A percentile compares a stretch with the other conserved stretches of the same genome.
These are phyloP conservation scores for Kwoniella sp. DNA, from an alignment of 768 basidiomycete genomes.

Conservation along the genomic window DNA sequence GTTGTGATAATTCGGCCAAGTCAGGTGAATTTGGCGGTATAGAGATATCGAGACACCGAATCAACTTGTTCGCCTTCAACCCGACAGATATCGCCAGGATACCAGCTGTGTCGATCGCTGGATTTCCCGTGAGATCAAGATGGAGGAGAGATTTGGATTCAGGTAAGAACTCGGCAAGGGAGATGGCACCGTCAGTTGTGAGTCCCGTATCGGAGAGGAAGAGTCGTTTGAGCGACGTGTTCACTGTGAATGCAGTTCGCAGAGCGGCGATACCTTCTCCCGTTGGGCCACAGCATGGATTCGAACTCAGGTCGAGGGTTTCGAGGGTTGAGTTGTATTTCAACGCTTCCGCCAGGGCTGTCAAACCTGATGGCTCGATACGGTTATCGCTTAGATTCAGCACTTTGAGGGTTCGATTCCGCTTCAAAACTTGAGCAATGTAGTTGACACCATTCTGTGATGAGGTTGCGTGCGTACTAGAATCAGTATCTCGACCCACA, in stretches of 20 bases:
- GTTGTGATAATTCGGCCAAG: conserved; percentile 70
- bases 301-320: conserved; percentile 88
- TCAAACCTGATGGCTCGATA: conserved; percentile 78
- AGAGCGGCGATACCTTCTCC: conserved; percentile 83
- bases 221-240: conserved; percentile 84
- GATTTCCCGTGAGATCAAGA: conserved; percentile 82
- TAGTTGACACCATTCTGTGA: conserved; percentile 74
- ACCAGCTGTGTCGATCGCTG: conserved; percentile 76
- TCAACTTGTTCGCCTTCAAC: conserved; percentile 73
- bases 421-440: conserved; percentile 91
- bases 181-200: conserved; percentile 82
- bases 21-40: conserved; percentile 68
- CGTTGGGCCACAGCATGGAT: conserved; percentile 86
- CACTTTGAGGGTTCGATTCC: conserved; percentile 91
- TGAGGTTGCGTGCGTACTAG: no score
- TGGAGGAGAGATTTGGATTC: conserved; percentile 84
- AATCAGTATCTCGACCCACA: no score
- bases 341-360: conserved; percentile 84
- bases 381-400: conserved; percentile 93
- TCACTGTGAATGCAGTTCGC: conserved; percentile 88
- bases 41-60: conserved; percentile 90
- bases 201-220: conserved; percentile 84
- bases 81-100: conserved; percentile 89
- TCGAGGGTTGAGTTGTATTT: conserved; percentile 95
- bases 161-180: conserved; percentile 92